phyloP scores from a whole-genome alignment of 2,329 filamentous ascomycete genomes.

The Trichophaea hybrida region DNA sequence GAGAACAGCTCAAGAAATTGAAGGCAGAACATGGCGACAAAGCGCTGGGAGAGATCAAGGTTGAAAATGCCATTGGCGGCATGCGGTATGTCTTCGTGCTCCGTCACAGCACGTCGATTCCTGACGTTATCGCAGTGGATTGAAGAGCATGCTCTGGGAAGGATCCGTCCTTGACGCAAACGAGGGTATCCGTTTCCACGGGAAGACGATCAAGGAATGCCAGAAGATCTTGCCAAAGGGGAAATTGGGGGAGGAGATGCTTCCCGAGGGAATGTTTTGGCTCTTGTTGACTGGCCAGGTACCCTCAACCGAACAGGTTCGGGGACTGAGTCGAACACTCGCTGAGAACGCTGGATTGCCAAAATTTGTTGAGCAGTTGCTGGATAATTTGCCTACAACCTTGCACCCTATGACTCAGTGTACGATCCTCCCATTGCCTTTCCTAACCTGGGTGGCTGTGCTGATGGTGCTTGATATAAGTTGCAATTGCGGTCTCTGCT shows the following conservation, averaged over 20 bases:
- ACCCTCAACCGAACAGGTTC: conserved; percentile 67
- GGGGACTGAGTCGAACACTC: conserved; percentile 67
- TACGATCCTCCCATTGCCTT: conserved; percentile 4
- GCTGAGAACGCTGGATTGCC: conserved; percentile 77
- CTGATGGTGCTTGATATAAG: conserved; percentile 4
- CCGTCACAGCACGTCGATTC: background rate
- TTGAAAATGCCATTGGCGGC: conserved; percentile 85
- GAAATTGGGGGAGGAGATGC: conserved; percentile 83
- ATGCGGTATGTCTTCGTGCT: conserved; percentile 49
- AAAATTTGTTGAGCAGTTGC: conserved; percentile 68
- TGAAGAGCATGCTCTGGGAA: conserved; percentile 98
- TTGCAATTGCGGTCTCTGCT: conserved; percentile 87
- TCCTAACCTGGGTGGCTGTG: background rate
- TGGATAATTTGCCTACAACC: conserved; percentile 75
- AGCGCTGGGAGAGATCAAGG: conserved; percentile 79
- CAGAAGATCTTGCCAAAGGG: conserved; percentile 89
- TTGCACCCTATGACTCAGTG: conserved; percentile 96
- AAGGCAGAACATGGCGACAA: conserved; percentile 64
- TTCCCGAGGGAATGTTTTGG: conserved; percentile 99
- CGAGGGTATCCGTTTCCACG: conserved; percentile 96
- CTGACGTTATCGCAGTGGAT: conserved; percentile 41
- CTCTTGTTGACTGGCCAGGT: conserved; percentile 86
- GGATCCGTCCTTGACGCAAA: conserved; percentile 92
- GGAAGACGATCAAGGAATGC: conserved; percentile 95
- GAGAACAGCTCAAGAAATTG: conserved; percentile 84